Conservation (phyloP, 805 yeast genomes). For the Myxozyma udenii region DNA sequence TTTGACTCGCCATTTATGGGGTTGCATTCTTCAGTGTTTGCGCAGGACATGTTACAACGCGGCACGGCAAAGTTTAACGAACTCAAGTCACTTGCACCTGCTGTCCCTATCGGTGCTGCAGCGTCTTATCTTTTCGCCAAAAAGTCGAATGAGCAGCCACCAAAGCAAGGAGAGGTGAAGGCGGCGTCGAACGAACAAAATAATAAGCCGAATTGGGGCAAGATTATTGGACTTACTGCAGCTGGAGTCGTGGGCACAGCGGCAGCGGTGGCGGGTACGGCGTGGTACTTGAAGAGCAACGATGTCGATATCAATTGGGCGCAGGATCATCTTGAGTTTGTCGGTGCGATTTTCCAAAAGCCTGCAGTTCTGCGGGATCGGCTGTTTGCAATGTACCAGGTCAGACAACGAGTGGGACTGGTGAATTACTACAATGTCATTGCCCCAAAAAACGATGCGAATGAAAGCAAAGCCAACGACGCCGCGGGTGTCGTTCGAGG, state of each 20-base stretch:
- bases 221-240: slow-evolving; percentile 22
- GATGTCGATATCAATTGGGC: slow-evolving; percentile 26
- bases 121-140: slow-evolving; percentile 26
- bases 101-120: slow-evolving; percentile 18
- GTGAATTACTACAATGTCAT: slow-evolving; percentile 22
- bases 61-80: slow-evolving; percentile 26
- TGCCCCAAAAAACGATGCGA: neutral
- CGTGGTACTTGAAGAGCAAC: slow-evolving; percentile 26
- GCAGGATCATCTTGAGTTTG: slow-evolving; percentile 23
- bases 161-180: neutral
- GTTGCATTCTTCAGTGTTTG: slow-evolving; percentile 26
- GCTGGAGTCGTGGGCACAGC: slow-evolving; percentile 28
- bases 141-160: slow-evolving; percentile 24
- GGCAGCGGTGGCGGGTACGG: slow-evolving; percentile 28
- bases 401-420: slow-evolving; percentile 14
- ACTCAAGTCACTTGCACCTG: slow-evolving; percentile 9
- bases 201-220: slow-evolving; percentile 20
- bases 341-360: slow-evolving; percentile 22
- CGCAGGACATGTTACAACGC: slow-evolving; percentile 23
- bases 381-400: slow-evolving; percentile 19
- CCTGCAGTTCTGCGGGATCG: slow-evolving; percentile 11
- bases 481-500: slow-evolving; percentile 12
- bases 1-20: slow-evolving; percentile 29
- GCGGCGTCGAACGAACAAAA: neutral
- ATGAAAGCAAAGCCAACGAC: neutral